These are phyloP conservation scores for Pseudogymnoascus sp. DNA, from an alignment of 2,329 filamentous ascomycete genomes.

Conservation along the genomic window DNA sequence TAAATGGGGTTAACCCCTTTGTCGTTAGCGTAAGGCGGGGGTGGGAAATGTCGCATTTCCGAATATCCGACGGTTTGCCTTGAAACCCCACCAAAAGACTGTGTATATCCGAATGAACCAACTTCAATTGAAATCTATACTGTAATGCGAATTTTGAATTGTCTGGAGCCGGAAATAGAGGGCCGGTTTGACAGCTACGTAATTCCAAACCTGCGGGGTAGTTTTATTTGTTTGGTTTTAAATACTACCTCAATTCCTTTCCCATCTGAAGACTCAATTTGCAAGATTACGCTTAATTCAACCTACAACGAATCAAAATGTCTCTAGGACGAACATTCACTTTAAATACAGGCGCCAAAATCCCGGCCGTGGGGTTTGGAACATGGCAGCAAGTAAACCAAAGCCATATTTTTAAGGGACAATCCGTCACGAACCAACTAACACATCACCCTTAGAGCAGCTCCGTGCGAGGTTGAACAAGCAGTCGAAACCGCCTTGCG, in stretches of 20 bases:
- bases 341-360: conserved; percentile 32
- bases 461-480: conserved; percentile 30
- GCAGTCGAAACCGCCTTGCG: conserved; percentile 39
- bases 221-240: neutral
- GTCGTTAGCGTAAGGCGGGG: neutral
- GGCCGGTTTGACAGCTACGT: neutral
- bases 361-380: conserved; percentile 35
- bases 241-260: neutral
- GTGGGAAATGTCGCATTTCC: neutral
- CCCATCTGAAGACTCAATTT: neutral
- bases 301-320: neutral
- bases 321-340: neutral
- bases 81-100: neutral
- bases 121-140: neutral
- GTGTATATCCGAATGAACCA: neutral
- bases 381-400: conserved; percentile 33
- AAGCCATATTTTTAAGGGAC: neutral
- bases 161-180: neutral
- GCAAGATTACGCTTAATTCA: neutral
- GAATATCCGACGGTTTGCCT: neutral
- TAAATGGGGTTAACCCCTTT: neutral
- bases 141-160: neutral
- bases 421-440: conserved; percentile 11
- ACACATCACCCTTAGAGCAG: conserved; percentile 15
- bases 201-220: neutral